phyloP scores from a whole-genome alignment of 805 yeast genomes.

The Sungouiozyma intestinalis region DNA sequence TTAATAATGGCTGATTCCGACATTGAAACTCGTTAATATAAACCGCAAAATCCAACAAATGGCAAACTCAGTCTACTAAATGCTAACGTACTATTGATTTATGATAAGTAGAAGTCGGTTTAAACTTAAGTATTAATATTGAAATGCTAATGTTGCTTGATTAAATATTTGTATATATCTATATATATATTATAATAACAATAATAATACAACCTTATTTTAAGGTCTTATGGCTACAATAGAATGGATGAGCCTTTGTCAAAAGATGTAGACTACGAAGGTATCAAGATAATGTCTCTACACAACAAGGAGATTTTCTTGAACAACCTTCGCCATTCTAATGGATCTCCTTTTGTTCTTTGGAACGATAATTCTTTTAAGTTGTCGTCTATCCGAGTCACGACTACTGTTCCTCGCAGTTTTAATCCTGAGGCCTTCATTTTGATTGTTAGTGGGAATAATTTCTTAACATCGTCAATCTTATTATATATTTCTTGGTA shows the following conservation, averaged over 20 bases:
- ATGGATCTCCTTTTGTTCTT: conserved; percentile 53
- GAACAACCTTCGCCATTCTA: conserved; percentile 64
- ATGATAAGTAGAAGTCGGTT: no score
- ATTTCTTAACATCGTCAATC: conserved; percentile 12
- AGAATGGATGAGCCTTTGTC: no score
- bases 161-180: no score
- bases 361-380: conserved; percentile 44
- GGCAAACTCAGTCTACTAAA: not conserved
- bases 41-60: not conserved
- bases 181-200: no score
- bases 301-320: conserved; percentile 46
- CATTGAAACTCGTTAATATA: not conserved
- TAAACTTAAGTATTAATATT: no score
- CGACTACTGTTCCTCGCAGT: conserved; percentile 38
- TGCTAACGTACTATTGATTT: no score
- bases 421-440: conserved; percentile 33
- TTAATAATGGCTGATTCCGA: not conserved
- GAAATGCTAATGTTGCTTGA: no score
- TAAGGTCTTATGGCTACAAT: no score
- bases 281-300: conserved; percentile 44
- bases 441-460: conserved; percentile 31
- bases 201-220: no score
- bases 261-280: no score
- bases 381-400: conserved; percentile 31
- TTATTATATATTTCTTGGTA: conserved; percentile 10